These are phyloP conservation scores for Gypsophila paniculata DNA, from an alignment of 179 eudicot species.

Conservation along the genomic window DNA sequence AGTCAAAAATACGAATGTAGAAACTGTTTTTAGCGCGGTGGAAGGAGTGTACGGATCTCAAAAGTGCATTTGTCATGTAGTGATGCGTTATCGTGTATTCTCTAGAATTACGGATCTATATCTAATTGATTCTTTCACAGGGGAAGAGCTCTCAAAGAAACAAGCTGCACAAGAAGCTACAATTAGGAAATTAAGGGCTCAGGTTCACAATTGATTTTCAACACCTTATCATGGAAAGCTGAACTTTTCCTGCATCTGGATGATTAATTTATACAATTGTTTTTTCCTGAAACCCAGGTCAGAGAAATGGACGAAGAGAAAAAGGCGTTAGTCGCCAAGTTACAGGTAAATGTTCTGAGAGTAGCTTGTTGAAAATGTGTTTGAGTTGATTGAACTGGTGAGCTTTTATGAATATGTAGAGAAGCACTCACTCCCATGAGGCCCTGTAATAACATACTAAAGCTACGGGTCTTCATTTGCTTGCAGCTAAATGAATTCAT, in stretches of 20 bases:
- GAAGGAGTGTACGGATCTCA: not conserved
- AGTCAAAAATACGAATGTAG: not conserved
- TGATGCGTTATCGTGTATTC: not conserved
- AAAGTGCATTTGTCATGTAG: constrained; percentile 4
- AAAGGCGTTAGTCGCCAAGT: constrained; percentile 72
- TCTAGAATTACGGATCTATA: not conserved
- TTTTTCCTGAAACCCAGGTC: constrained; percentile 57
- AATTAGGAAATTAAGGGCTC: constrained; percentile 93
- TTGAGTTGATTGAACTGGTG: constrained; percentile 2
- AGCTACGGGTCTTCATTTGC: not conserved
- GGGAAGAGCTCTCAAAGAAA: constrained; percentile 97
- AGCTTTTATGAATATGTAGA: not conserved
- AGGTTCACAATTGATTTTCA: constrained; percentile 41
- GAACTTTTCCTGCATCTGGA: constrained; percentile 10
- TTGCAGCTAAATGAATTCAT: not conserved
- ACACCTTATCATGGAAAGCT: constrained; percentile 12
- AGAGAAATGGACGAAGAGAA: constrained; percentile 98
- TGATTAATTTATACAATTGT: constrained; percentile 13
- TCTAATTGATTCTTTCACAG: constrained; percentile 32
- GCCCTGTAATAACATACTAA: not conserved
- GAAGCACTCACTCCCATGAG: not conserved
- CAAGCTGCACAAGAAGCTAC: constrained; percentile 95
- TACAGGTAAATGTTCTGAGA: constrained; percentile 55
- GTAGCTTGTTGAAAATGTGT: not conserved
- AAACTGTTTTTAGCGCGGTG: not conserved